A percentile compares a stretch with the other conserved stretches of the same genome.
phyloP scores from a whole-genome alignment of 2,329 filamentous ascomycete species.

The Chrysosporium keratinophilum region DNA sequence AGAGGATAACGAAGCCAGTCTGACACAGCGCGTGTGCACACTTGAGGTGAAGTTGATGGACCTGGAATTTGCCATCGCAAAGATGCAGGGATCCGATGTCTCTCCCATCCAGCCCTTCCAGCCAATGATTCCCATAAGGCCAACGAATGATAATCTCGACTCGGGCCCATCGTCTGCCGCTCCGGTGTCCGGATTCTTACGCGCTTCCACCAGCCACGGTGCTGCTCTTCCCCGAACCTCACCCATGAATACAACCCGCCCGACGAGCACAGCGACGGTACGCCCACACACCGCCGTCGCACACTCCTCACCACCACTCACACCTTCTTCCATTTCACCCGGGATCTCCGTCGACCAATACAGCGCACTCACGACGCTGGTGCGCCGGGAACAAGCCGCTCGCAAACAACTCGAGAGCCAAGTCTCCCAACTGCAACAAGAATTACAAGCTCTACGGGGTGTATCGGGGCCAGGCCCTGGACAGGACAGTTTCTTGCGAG shows the following conservation, averaged over 20 bases:
- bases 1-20: constrained; percentile 30
- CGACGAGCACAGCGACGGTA: constrained; percentile 23
- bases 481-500: constrained; percentile 25
- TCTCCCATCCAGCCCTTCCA: constrained; percentile 13
- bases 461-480: constrained; percentile 22
- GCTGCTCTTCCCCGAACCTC: constrained; percentile 15
- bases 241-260: constrained; percentile 24
- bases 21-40: constrained; percentile 41
- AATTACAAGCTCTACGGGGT: constrained; percentile 30
- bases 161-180: constrained; percentile 13
- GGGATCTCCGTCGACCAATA: constrained; percentile 39
- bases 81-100: constrained; percentile 33
- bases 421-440: constrained; percentile 33
- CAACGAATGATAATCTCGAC: constrained; percentile 16
- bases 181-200: constrained; percentile 1
- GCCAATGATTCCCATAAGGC: constrained; percentile 5
- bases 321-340: constrained; percentile 21
- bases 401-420: constrained; percentile 38
- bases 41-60: constrained; percentile 43
- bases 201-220: constrained; percentile 7
- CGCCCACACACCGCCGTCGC: constrained; percentile 21
- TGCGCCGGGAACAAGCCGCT: constrained; percentile 39
- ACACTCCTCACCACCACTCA: constrained; percentile 20
- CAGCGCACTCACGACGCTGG: constrained; percentile 36
- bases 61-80: constrained; percentile 41